Conservation (phyloP, 257 asterid genomes). For the Solanum peruvianum region DNA sequence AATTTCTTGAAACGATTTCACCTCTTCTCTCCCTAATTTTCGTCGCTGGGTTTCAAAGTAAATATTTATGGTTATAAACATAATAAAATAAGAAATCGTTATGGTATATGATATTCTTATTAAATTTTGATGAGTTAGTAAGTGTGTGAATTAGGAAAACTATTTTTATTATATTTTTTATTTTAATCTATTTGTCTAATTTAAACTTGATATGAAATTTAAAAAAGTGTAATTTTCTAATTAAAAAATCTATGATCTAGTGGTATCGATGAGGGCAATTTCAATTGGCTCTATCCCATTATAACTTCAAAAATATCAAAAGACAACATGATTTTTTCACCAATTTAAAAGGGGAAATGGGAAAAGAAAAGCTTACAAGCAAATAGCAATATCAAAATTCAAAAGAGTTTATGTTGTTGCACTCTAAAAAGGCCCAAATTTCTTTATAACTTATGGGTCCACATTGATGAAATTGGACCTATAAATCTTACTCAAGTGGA, state of each 20-base stretch:
- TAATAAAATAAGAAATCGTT: too few relatives aligned
- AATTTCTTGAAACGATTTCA: too few relatives aligned
- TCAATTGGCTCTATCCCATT: background rate
- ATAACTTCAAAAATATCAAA: background rate
- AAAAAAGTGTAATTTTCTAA: rapidly evolving
- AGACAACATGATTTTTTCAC: background rate
- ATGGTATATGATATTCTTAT: too few relatives aligned
- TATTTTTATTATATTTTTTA: too few relatives aligned
- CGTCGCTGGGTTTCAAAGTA: too few relatives aligned
- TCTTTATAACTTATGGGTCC: background rate
- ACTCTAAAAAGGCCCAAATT: background rate
- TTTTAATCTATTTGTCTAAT: too few relatives aligned
- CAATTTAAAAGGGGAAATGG: background rate
- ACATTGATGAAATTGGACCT: background rate
- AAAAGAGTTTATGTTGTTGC: background rate
- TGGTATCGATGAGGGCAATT: background rate
- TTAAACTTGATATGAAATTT: too few relatives aligned
- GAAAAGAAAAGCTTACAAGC: background rate
- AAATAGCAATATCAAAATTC: background rate
- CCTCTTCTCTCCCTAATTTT: too few relatives aligned
- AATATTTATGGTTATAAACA: too few relatives aligned
- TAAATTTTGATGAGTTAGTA: too few relatives aligned
- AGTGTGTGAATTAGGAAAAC: too few relatives aligned
- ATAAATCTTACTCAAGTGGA: background rate
- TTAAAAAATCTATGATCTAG: background rate